Evolutionary conservation across 2,329 filamentous ascomycete species (phyloP).

Genomic region (Aureobasidium sp.): DNA sequence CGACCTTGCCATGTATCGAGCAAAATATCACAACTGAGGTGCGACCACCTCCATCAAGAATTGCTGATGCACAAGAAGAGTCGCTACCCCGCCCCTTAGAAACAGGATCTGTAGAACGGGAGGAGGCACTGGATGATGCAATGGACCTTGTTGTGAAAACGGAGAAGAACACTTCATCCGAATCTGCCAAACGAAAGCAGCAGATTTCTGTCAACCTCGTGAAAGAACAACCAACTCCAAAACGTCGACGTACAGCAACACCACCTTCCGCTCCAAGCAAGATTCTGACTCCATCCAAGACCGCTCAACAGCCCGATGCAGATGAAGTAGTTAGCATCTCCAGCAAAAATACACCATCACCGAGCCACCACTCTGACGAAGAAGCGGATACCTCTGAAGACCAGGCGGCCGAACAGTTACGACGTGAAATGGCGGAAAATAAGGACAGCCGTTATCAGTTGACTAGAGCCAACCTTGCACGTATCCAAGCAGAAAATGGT

Average conservation of each 20-base stretch:
- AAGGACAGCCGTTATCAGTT: slow-evolving; percentile 17
- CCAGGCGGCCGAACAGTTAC: slow-evolving; percentile 13
- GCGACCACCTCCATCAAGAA: background rate
- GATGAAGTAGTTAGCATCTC: background rate
- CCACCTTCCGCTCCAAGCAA: background rate
- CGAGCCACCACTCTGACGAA: background rate
- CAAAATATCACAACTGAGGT: background rate
- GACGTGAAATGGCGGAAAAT: slow-evolving; percentile 2
- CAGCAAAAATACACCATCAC: background rate
- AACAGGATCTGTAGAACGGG: background rate
- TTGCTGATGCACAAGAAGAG: background rate
- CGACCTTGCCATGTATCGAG: background rate
- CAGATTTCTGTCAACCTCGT: background rate
- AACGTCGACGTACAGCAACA: background rate
- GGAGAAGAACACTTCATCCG: background rate
- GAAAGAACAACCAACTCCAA: background rate
- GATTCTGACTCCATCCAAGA: too few species aligned
- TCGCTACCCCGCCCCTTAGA: background rate
- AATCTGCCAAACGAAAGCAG: background rate
- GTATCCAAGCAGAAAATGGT: slow-evolving; percentile 24
- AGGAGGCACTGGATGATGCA: background rate
- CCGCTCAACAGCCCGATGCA: background rate
- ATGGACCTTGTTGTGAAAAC: background rate
- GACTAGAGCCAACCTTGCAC: slow-evolving; percentile 28
- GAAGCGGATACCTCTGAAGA: background rate